Conservation (phyloP, 208 protist species). For the Strigomonas oncopelti region DNA sequence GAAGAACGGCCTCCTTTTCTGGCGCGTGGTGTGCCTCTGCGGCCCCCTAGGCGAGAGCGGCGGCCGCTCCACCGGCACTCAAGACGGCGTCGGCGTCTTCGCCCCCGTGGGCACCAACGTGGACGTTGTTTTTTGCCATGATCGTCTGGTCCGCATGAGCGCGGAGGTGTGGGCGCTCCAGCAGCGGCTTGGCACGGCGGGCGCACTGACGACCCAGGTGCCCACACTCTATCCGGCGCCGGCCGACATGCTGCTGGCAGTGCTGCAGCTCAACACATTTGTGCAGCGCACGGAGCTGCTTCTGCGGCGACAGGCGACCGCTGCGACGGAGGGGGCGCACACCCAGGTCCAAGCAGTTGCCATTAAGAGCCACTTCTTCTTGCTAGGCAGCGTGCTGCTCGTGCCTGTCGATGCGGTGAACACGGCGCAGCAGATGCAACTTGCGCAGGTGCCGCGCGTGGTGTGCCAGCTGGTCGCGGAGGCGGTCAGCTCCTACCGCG, state of each 20-base stretch:
- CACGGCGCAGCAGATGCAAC: neutral
- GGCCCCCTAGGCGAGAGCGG: conserved; percentile 69
- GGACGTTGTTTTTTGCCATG: conserved; percentile 22
- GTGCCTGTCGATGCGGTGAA: neutral
- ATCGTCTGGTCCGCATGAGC: conserved; percentile 35
- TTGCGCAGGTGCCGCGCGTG: conserved; percentile 17
- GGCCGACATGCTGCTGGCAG: conserved; percentile 24
- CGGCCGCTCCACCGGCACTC: conserved; percentile 25
- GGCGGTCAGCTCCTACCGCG: conserved; percentile 38
- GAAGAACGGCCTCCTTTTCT: conserved; percentile 23
- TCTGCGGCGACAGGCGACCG: conserved; percentile 7
- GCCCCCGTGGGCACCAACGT: conserved; percentile 31
- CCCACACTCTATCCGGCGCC: neutral
- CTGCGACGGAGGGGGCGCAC: neutral
- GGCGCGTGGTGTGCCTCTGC: conserved; percentile 68
- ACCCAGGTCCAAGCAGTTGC: conserved; percentile 24
- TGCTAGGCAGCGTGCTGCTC: conserved; percentile 45
- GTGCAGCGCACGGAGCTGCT: conserved; percentile 27
- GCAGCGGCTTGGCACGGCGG: neutral
- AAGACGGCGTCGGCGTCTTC: conserved; percentile 4
- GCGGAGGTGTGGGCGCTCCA: conserved; percentile 17
- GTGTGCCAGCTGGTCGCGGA: conserved; percentile 26
- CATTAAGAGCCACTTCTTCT: conserved; percentile 69
- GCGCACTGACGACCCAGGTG: neutral
- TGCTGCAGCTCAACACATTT: conserved; percentile 36